phyloP scores from a whole-genome alignment of 2,329 filamentous ascomycete species.

The Verticillium albo-atrum region DNA sequence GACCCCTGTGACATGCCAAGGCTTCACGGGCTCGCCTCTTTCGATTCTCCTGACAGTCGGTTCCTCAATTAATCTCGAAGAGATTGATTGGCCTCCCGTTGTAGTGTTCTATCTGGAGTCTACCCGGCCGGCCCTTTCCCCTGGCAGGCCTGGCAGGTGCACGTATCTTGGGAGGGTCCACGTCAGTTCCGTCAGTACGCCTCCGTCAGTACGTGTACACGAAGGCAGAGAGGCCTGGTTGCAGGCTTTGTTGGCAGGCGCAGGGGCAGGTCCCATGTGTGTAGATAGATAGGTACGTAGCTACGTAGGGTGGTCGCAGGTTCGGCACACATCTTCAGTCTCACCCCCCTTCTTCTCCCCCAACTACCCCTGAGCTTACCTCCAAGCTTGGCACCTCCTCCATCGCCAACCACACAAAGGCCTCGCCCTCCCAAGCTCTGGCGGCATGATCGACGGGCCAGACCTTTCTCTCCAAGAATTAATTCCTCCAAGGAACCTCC shows the following conservation, averaged over 20 bases:
- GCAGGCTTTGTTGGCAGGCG: too few relatives aligned
- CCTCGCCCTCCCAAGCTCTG: background rate
- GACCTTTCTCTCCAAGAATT: background rate
- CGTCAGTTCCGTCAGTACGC: too few relatives aligned
- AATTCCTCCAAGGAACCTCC: too few relatives aligned
- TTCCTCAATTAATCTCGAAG: background rate
- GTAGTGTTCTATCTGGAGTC: background rate
- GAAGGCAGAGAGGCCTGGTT: too few relatives aligned
- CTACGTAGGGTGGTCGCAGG: too few relatives aligned
- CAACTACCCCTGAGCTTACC: background rate
- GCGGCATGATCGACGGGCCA: background rate
- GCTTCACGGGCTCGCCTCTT: background rate
- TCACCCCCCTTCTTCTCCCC: too few relatives aligned
- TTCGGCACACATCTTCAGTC: too few relatives aligned
- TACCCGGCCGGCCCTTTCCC: too few relatives aligned
- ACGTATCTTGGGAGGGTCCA: background rate
- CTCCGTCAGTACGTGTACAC: too few relatives aligned
- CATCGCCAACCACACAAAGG: background rate
- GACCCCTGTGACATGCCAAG: background rate
- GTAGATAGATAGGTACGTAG: too few relatives aligned
- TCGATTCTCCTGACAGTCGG: background rate
- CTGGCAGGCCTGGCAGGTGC: background rate
- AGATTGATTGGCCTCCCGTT: background rate
- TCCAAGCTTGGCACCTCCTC: background rate
- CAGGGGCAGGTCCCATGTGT: too few relatives aligned